phyloP scores from a whole-genome alignment of 2,329 filamentous ascomycete genomes.

The Epichloe sibirici region DNA sequence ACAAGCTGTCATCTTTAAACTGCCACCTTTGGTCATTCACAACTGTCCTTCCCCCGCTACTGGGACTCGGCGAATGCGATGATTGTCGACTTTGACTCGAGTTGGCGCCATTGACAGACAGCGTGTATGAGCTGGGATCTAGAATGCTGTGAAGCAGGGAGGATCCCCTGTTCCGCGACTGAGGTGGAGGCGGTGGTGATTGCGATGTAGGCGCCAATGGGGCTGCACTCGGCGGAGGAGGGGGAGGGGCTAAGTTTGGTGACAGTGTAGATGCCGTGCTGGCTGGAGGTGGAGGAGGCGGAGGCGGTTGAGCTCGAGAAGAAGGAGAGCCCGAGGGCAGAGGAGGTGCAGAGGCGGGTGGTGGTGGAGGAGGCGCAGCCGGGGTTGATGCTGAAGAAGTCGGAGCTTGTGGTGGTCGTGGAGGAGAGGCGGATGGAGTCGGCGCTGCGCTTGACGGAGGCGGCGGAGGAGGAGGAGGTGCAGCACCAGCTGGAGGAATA shows the following conservation, averaged over 20 bases:
- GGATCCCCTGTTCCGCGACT: constrained; percentile 29
- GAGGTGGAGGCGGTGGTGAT: constrained; percentile 26
- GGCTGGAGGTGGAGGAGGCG: constrained; percentile 22
- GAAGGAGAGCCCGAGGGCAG: constrained; percentile 20
- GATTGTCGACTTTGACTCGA: constrained; percentile 28
- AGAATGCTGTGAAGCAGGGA: constrained; percentile 50
- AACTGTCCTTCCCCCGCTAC: constrained; percentile 29
- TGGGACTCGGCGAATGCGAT: constrained; percentile 18
- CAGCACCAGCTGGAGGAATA: constrained; percentile 20
- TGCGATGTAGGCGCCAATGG: constrained; percentile 22
- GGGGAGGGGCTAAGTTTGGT: constrained; percentile 18
- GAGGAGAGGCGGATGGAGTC: constrained; percentile 29
- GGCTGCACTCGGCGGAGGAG: constrained; percentile 14
- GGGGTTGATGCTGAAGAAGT: constrained; percentile 26
- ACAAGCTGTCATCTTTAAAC: constrained; percentile 68
- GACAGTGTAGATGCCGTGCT: constrained; percentile 21
- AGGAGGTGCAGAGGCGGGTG: constrained; percentile 7
- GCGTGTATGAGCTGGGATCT: constrained; percentile 65
- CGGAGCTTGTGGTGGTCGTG: constrained; percentile 30
- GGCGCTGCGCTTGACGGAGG: constrained; percentile 24
- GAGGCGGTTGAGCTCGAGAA: constrained; percentile 23
- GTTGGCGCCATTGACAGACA: constrained; percentile 50
- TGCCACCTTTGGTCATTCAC: constrained; percentile 76
- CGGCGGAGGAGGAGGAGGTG: constrained; percentile 24
- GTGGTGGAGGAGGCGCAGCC: constrained; percentile 31